Percentiles rank a stretch among this genome's conserved stretches.
Conservation (phyloP, 2,329 filamentous ascomycete genomes). For the Venturia asperata region DNA sequence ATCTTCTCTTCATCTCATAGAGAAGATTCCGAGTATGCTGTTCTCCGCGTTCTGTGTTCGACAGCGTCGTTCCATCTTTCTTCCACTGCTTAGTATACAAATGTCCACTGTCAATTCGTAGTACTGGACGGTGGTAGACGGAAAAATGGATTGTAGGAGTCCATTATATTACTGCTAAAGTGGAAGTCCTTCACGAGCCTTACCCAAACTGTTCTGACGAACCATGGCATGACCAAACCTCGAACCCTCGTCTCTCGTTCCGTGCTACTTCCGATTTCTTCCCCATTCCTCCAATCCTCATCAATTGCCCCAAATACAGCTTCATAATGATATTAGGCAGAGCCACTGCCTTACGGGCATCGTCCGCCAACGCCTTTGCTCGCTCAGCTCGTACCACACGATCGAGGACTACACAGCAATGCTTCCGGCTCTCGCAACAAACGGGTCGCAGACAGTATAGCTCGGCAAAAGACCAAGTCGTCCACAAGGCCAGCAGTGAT, state of each 20-base stretch:
- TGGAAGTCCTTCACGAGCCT: background rate
- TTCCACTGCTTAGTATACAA: too few relatives aligned
- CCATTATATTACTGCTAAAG: background rate
- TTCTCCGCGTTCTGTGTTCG: too few relatives aligned
- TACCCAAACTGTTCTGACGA: slow-evolving; percentile 4
- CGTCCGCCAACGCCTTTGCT: slow-evolving; percentile 31
- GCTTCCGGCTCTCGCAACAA: slow-evolving; percentile 28
- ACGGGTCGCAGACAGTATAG: slow-evolving; percentile 27
- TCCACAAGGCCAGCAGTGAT: slow-evolving; percentile 31
- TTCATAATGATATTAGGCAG: slow-evolving; percentile 36
- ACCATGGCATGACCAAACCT: background rate
- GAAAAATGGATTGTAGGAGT: background rate
- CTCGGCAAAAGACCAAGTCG: slow-evolving; percentile 32
- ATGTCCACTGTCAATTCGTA: too few relatives aligned
- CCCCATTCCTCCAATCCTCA: background rate
- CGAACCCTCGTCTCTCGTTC: background rate
- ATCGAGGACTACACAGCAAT: slow-evolving; percentile 25
- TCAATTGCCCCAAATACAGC: slow-evolving; percentile 23
- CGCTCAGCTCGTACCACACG: slow-evolving; percentile 31
- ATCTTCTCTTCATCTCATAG: too few relatives aligned
- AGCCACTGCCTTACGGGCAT: slow-evolving; percentile 32
- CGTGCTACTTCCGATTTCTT: background rate
- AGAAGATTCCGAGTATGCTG: too few relatives aligned
- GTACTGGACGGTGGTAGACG: too few relatives aligned
- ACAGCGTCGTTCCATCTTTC: too few relatives aligned